These are phyloP conservation scores for Metschnikowia baotianmanensis DNA, from an alignment of 805 yeast genomes.

Conservation along the genomic window DNA sequence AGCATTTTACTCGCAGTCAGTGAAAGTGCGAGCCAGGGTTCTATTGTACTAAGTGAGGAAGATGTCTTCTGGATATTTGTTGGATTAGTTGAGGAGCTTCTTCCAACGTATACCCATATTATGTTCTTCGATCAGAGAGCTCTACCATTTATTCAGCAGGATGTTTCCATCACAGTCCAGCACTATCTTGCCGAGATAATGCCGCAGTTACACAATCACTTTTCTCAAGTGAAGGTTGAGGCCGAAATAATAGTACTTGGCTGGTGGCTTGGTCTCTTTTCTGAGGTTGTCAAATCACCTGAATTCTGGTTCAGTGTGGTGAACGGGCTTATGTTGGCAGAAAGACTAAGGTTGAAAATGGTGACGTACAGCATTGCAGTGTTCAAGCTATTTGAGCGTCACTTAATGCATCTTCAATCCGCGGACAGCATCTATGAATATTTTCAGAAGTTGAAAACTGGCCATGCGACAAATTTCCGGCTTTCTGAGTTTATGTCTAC, in stretches of 20 bases:
- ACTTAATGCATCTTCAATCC: constrained; percentile 23
- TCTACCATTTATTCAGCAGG: constrained; percentile 33
- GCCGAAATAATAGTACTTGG: constrained; percentile 50
- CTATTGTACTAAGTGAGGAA: constrained; percentile 31
- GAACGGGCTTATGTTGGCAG: constrained; percentile 41
- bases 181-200: constrained; percentile 32
- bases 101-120: constrained; percentile 42
- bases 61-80: constrained; percentile 55
- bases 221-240: constrained; percentile 36
- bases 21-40: constrained; percentile 15
- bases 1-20: constrained; percentile 42
- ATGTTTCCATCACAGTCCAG: constrained; percentile 36
- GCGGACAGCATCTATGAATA: constrained; percentile 34
- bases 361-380: constrained; percentile 34
- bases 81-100: constrained; percentile 46
- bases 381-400: constrained; percentile 35
- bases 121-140: constrained; percentile 14
- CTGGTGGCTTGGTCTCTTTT: constrained; percentile 57
- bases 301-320: constrained; percentile 52
- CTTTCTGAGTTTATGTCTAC: constrained; percentile 22
- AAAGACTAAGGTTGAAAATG: constrained; percentile 36
- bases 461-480: constrained; percentile 19
- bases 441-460: constrained; percentile 14
- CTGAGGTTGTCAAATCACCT: constrained; percentile 46
- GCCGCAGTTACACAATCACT: constrained; percentile 41